phyloP scores from a whole-genome alignment of 176 grass and related monocot genomes.

The Ampelocalamus luodianensis region DNA sequence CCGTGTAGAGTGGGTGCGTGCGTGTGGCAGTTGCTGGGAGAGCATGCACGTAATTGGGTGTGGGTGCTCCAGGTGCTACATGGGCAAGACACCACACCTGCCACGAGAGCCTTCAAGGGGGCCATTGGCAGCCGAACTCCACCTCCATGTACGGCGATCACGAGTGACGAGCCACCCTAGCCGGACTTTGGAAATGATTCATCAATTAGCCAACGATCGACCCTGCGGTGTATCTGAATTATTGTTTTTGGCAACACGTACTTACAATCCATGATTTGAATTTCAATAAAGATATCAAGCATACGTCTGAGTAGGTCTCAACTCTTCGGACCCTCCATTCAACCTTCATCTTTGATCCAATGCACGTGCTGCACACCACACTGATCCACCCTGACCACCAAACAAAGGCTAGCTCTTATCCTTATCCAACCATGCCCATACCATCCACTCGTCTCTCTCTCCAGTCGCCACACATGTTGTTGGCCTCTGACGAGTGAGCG shows the following conservation, averaged over 20 bases:
- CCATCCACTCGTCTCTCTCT: too few species aligned
- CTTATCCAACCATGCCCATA: too few species aligned
- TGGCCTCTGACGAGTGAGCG: too few species aligned
- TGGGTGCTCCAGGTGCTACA: constrained; percentile 39
- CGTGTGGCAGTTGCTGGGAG: neutral
- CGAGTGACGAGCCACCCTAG: neutral
- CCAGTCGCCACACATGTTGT: too few species aligned
- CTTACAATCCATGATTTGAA: neutral
- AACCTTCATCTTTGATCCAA: too few species aligned
- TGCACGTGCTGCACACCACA: too few species aligned
- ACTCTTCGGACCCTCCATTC: too few species aligned
- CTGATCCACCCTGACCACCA: too few species aligned
- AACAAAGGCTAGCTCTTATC: too few species aligned
- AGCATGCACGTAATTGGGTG: constrained; percentile 47
- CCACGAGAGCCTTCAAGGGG: constrained; percentile 49
- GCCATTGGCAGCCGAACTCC: constrained; percentile 26
- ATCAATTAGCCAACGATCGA: neutral
- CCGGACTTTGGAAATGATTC: neutral
- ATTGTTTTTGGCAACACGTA: neutral
- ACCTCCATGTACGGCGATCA: constrained; percentile 26
- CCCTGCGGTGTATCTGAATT: neutral
- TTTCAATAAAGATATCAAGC: too few species aligned
- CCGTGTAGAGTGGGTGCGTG: too few species aligned
- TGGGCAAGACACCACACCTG: constrained; percentile 33
- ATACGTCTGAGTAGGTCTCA: too few species aligned